Base-by-base conservation (phyloP, 2,329 filamentous ascomycete species). In the Tolypocladium ophioglossoides region DNA sequence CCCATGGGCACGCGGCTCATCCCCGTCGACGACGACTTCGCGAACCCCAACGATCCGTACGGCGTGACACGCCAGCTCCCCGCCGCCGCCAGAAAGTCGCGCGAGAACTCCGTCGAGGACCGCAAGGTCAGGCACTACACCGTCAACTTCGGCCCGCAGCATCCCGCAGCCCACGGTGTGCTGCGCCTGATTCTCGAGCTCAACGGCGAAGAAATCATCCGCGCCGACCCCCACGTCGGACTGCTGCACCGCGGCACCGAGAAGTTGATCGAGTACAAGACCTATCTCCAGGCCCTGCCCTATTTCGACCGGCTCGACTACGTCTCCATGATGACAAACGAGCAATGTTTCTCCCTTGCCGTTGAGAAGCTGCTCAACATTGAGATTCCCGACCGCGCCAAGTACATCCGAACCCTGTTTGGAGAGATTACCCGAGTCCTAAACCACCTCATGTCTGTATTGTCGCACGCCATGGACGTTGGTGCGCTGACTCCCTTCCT, bases 301-400 rank as follows among this genome's bases (percentile, higher is more conserved):
- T 99, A 99, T 79, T 99, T 99, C 71, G 94, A 99, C 76, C 90
- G 94, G 64, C 80, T 99, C 72, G 94, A 99, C 75, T 99, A 99
- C 73, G 91, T 96, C 64, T 96, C 91, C 66, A 99, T 99, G 95
- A 99, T 99, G 94, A 99, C 94, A 67, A 99, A 99, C 74, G 94
- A 99, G 80, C 94, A 99, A 76, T 96, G 91, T 69, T 99, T 90
- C 74, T 84, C 91, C 39, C 81, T 99, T 61, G 94, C 91, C 22
- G 92, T 97, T 54, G 94, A 99, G 82, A 99, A 99, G 80, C 81
- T 99, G 57, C 79, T 99, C 66, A 99, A 99, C 73, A 79, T 99
- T 61, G 95, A 99, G 71, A 89, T 99, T 59, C 94, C 94, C 27
- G 87, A 94, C 61, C 82, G 94, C 67, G 94, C 94, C 64, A 97